A percentile compares a stretch with the other conserved stretches of the same genome.
Evolutionary conservation across 2,329 filamentous ascomycete species (phyloP).

Genomic region (Aspergillus costaricaensis): DNA sequence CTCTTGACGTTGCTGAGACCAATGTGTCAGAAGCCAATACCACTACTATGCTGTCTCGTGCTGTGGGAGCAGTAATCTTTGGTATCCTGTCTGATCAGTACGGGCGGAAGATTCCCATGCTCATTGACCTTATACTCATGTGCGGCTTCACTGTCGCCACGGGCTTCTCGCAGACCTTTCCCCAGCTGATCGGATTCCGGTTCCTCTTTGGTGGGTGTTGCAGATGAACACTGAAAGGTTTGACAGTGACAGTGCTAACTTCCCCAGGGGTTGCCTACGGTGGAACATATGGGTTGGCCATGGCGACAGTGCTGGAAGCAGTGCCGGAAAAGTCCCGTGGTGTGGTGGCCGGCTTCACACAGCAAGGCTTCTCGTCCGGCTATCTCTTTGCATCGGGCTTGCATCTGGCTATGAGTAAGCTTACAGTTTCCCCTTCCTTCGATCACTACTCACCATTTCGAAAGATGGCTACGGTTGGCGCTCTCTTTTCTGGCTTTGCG

Average conservation of each 20-base stretch:
- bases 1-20: background rate
- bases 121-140: background rate
- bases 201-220: background rate
- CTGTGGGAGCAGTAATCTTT: background rate
- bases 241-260: background rate
- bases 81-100: background rate
- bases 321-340: background rate
- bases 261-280: background rate
- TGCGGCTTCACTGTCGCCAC: background rate
- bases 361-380: background rate
- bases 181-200: background rate
- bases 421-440: background rate
- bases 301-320: background rate
- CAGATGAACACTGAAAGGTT: no score
- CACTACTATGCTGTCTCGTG: background rate
- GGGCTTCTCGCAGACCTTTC: background rate
- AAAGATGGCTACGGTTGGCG: background rate
- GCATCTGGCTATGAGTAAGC: background rate
- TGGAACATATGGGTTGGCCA: background rate
- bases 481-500: slow-evolving; percentile 1
- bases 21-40: background rate
- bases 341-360: background rate
- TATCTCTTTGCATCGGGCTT: background rate
- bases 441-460: background rate
- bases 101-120: slow-evolving; percentile 2